Evolutionary conservation across 495 filamentous ascomycete genomes (phyloP).

Genomic region (Patellaria atrata): DNA sequence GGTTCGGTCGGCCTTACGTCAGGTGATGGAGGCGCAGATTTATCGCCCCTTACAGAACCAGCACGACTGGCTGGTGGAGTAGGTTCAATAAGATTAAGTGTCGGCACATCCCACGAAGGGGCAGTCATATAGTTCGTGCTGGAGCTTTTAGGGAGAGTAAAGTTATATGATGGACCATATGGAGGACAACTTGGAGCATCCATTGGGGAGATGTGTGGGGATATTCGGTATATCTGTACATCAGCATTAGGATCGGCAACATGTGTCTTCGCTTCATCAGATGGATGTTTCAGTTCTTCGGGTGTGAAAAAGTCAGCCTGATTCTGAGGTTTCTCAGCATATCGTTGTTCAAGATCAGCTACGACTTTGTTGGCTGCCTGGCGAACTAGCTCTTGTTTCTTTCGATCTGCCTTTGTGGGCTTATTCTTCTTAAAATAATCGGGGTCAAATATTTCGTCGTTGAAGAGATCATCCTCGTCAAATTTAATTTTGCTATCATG

Average conservation of each 20-base stretch:
- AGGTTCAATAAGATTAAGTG: conserved; percentile 25
- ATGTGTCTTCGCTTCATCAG: conserved; percentile 7
- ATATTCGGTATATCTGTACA: conserved; percentile 21
- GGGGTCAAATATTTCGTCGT: conserved; percentile 27
- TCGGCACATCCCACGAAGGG: conserved; percentile 25
- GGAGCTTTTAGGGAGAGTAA: conserved; percentile 10
- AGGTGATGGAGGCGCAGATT: conserved; percentile 14
- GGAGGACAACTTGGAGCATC: conserved; percentile 12
- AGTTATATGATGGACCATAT: conserved; percentile 15
- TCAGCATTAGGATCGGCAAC: conserved; percentile 20
- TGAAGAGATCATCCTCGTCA: conserved; percentile 14
- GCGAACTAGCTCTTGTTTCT: not conserved
- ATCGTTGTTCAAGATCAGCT: conserved; percentile 16
- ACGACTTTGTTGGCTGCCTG: conserved; percentile 3
- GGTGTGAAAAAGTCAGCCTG: conserved; percentile 21
- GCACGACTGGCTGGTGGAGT: conserved; percentile 23
- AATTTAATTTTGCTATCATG: conserved; percentile 8
- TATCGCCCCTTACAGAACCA: conserved; percentile 9
- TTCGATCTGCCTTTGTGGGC: not conserved
- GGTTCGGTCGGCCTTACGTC: no score
- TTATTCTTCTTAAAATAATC: conserved; percentile 24
- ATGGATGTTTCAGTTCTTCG: conserved; percentile 11
- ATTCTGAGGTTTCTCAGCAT: conserved; percentile 10
- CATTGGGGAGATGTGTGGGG: conserved; percentile 9
- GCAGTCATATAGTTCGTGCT: conserved; percentile 1